These are phyloP conservation scores for Flaveria bidentis DNA, from an alignment of 129 eudicot species.

Conservation along the genomic window DNA sequence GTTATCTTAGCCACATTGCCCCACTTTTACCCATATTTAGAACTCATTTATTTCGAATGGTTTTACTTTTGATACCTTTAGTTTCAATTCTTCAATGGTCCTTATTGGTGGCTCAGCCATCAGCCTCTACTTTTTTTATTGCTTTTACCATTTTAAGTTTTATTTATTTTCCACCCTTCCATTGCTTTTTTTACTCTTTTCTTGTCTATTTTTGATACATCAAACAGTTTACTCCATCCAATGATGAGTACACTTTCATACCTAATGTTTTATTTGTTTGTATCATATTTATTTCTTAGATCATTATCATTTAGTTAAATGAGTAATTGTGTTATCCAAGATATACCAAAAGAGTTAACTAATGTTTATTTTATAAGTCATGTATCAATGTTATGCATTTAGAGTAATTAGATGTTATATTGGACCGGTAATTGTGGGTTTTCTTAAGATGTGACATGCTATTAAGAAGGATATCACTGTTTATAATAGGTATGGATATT, in stretches of 20 bases:
- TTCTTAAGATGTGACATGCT: too few species aligned
- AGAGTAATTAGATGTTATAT: background rate
- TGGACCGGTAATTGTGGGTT: background rate
- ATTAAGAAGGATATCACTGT: too few species aligned
- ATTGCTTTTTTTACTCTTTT: background rate
- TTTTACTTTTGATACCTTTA: conserved; percentile 10
- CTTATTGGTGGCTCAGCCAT: conserved; percentile 19
- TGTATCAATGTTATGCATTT: background rate
- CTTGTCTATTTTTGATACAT: background rate
- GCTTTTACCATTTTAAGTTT: conserved; percentile 11
- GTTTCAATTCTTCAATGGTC: conserved; percentile 22
- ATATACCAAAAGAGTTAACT: background rate
- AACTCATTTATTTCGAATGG: conserved; percentile 19
- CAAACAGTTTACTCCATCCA: background rate
- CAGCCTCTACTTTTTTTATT: background rate
- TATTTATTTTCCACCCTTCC: background rate
- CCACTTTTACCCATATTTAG: conserved; percentile 15
- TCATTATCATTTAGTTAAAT: background rate
- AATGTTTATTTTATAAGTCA: background rate
- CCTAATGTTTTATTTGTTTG: background rate
- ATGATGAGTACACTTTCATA: background rate
- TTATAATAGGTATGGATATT: too few species aligned
- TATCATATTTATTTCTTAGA: background rate
- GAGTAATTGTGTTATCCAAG: background rate
- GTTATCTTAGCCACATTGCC: conserved; percentile 16